phyloP scores from a whole-genome alignment of 2,329 filamentous ascomycete species.

The Microsporum ferrugineum region DNA sequence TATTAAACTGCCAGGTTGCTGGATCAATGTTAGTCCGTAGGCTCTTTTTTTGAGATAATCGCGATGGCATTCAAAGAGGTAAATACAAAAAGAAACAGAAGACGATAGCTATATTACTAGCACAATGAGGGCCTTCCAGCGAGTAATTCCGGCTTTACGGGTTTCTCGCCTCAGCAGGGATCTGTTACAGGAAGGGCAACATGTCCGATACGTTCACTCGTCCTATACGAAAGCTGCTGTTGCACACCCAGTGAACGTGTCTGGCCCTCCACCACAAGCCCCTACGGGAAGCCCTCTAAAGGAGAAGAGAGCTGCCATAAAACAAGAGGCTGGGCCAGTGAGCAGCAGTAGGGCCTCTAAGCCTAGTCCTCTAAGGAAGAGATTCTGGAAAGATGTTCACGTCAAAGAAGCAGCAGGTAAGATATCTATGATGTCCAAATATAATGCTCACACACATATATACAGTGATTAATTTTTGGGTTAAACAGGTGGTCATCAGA shows the following conservation, averaged over 20 bases:
- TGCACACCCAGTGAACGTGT: constrained; percentile 47
- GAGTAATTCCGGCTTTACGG: neutral
- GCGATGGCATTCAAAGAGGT: neutral
- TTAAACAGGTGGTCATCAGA: constrained; percentile 32
- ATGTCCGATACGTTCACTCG: constrained; percentile 25
- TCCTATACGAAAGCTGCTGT: constrained; percentile 36
- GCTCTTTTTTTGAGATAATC: neutral
- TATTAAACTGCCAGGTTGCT: neutral
- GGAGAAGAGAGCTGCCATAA: constrained; percentile 40
- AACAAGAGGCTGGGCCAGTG: constrained; percentile 23
- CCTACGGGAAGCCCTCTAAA: constrained; percentile 36
- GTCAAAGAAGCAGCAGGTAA: constrained; percentile 57
- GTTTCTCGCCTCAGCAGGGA: neutral
- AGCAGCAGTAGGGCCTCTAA: constrained; percentile 24
- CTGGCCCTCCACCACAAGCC: constrained; percentile 49
- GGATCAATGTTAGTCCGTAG: neutral
- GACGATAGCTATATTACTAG: neutral
- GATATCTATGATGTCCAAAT: neutral
- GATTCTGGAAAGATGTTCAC: constrained; percentile 80
- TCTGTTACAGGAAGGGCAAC: constrained; percentile 3
- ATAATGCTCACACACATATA: neutral
- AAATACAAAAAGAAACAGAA: neutral
- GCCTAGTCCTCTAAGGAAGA: constrained; percentile 48
- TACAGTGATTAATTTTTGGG: neutral
- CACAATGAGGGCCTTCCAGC: constrained; percentile 1